Evolutionary conservation across 2,329 filamentous ascomycete species (phyloP), one percentile per base, ranked within the genome.

Genomic region (Teratosphaeria epicoccoides): DNA sequence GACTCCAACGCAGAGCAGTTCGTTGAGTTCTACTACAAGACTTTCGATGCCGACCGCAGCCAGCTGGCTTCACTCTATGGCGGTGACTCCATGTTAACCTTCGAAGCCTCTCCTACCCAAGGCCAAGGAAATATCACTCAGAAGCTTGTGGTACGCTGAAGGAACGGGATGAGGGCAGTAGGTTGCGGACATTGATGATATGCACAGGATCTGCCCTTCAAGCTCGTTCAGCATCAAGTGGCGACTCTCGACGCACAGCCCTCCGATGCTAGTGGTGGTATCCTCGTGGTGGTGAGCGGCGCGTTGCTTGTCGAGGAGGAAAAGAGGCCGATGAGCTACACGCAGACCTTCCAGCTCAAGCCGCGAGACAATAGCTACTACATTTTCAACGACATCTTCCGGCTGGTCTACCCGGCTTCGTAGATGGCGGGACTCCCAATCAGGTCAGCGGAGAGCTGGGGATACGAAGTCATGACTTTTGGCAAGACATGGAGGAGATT

Each of bases 371-470:
- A 82, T 62, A 82, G 78, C 72, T 95, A 85, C 76, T 96, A 81
- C 70, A 86, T 97, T 68, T 84, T 84, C 76, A 96, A 97, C 77
- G 91, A 97, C 71, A 74, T 97, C 69, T 97, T 97, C 83, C 87
- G 87, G 73, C 81, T 97, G 56, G 80, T 95, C 61, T 91, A 87
- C 72, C 69, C 73, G 45, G 72, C 67, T 24, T 56, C 61, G 28
- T 64, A 52, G 46, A 40, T n/a, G 20, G 17, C 37, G n/a, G 24
- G 24, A 25, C 11, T 12, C 23, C 11, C 23, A n/a, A n/a, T 7
- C 11, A 11, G 20, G 17, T n/a, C 26, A 33, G 17, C 24, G n/a
- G 4, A 40, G n/a, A 40, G 33, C 33, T 20, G 9, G 20, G 33
- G 33, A 40, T 40, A 26, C 43, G 43, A 46, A 22, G 20, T 26